Percentiles rank a stretch among this genome's conserved stretches.
phyloP scores from a whole-genome alignment of 2,329 filamentous ascomycete genomes.

The Colletotrichum plurivorum region DNA sequence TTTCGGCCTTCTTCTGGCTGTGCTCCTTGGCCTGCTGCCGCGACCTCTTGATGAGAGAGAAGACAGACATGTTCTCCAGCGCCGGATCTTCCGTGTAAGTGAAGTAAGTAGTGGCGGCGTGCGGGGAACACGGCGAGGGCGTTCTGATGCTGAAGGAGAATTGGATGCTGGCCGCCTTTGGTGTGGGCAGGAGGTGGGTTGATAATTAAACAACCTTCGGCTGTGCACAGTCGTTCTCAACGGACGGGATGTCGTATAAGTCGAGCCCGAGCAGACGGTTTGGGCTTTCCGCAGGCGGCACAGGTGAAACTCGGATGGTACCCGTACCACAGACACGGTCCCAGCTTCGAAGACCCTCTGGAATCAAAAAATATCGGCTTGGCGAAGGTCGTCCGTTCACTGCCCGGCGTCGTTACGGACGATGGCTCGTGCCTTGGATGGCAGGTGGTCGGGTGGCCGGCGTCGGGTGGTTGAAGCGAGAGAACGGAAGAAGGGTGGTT shows the following conservation, averaged over 20 bases:
- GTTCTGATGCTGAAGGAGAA: neutral
- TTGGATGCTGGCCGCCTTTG: neutral
- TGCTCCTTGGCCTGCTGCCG: constrained; percentile 70
- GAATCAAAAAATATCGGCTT: constrained; percentile 18
- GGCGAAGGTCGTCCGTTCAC: constrained; percentile 29
- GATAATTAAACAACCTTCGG: constrained; percentile 2
- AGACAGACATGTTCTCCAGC: constrained; percentile 67
- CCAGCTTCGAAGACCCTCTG: constrained; percentile 22
- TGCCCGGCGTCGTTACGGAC: neutral
- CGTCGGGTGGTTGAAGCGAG: constrained; percentile 14
- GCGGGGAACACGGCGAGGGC: neutral
- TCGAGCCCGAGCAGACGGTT: constrained; percentile 32
- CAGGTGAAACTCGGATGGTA: constrained; percentile 33
- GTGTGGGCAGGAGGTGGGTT: neutral
- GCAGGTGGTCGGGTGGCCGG: constrained; percentile 25
- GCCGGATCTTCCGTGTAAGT: neutral
- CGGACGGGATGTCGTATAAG: constrained; percentile 24
- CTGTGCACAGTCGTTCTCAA: constrained; percentile 17
- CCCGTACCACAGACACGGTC: constrained; percentile 32
- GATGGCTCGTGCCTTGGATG: constrained; percentile 34
- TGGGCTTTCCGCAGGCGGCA: constrained; percentile 27
- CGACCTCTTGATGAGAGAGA: constrained; percentile 66
- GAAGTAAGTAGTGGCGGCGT: neutral
- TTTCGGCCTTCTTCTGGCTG: constrained; percentile 62
- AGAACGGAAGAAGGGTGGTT: neutral